These are phyloP conservation scores for Meyerozyma guilliermondii DNA, from an alignment of 1,139 yeast genomes.

Conservation along the genomic window DNA sequence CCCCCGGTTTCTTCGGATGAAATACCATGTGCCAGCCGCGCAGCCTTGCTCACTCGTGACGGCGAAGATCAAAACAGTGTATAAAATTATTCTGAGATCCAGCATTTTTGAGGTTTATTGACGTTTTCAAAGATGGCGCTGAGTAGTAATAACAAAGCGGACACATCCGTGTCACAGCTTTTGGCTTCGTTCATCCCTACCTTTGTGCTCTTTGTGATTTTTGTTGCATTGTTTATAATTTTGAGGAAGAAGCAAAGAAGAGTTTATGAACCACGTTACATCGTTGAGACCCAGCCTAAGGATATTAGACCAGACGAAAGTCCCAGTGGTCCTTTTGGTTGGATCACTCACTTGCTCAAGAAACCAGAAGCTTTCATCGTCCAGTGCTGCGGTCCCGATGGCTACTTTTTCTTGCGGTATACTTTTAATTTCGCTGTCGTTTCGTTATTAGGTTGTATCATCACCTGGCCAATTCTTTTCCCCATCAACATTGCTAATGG, in stretches of 20 bases:
- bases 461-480: slow-evolving; percentile 72
- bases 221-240: slow-evolving; percentile 52
- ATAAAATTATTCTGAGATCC: not conserved
- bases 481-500: slow-evolving; percentile 90
- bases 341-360: slow-evolving; percentile 48
- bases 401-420: slow-evolving; percentile 80
- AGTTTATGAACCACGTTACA: slow-evolving; percentile 77
- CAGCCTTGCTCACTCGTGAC: slow-evolving; percentile 1
- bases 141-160: slow-evolving; percentile 2
- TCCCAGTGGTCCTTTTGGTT: slow-evolving; percentile 51
- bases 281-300: slow-evolving; percentile 36
- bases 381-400: slow-evolving; percentile 82
- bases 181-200: slow-evolving; percentile 36
- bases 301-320: slow-evolving; percentile 47
- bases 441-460: slow-evolving; percentile 57
- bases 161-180: slow-evolving; percentile 36
- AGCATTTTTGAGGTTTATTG: not conserved
- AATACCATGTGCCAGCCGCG: slow-evolving; percentile 3
- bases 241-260: slow-evolving; percentile 62
- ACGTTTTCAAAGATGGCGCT: slow-evolving; percentile 3
- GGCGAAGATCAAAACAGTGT: slow-evolving; percentile 2
- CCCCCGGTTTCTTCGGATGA: not conserved
- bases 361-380: slow-evolving; percentile 66
- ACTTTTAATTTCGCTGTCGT: slow-evolving; percentile 57
- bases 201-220: slow-evolving; percentile 48